Percentiles rank a stretch among this genome's conserved stretches.
phyloP scores from a whole-genome alignment of 768 basidiomycete species.

The Thelephora aurantiotincta region DNA sequence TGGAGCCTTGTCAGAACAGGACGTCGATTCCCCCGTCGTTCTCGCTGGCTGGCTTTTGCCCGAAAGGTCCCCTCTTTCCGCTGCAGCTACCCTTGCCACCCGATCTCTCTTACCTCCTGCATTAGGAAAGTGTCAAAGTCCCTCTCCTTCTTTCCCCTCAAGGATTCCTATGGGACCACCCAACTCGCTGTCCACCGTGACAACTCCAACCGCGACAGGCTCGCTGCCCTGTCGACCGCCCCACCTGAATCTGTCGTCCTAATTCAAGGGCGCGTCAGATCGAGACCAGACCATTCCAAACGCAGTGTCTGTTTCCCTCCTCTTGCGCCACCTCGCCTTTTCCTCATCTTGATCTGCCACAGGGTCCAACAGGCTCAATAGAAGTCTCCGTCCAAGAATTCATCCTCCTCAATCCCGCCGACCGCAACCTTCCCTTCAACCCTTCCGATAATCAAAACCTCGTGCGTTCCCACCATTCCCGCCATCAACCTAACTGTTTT shows the following conservation, averaged over 20 bases:
- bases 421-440: conserved; percentile 61
- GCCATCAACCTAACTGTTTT: not conserved
- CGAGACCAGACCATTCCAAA: conserved; percentile 46
- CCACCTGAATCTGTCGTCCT: conserved; percentile 71
- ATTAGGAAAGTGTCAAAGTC: conserved; percentile 50
- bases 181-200: conserved; percentile 58
- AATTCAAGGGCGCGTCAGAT: conserved; percentile 57
- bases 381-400: conserved; percentile 65
- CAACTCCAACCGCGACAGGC: conserved; percentile 11
- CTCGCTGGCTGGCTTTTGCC: conserved; percentile 75
- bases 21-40: conserved; percentile 46
- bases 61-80: conserved; percentile 46
- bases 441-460: conserved; percentile 66
- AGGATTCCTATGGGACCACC: conserved; percentile 60
- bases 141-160: conserved; percentile 79
- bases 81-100: conserved; percentile 1
- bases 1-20: conserved; percentile 34
- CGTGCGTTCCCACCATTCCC: conserved; percentile 28
- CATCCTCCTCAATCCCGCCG: conserved; percentile 71
- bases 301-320: conserved; percentile 29
- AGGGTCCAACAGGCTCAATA: conserved; percentile 59
- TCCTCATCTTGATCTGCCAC: conserved; percentile 5
- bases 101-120: conserved; percentile 16
- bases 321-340: not conserved
- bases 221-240: conserved; percentile 38